Evolutionary conservation across 2,329 filamentous ascomycete genomes (phyloP).

Genomic region (Colletotrichum lindemuthianum): DNA sequence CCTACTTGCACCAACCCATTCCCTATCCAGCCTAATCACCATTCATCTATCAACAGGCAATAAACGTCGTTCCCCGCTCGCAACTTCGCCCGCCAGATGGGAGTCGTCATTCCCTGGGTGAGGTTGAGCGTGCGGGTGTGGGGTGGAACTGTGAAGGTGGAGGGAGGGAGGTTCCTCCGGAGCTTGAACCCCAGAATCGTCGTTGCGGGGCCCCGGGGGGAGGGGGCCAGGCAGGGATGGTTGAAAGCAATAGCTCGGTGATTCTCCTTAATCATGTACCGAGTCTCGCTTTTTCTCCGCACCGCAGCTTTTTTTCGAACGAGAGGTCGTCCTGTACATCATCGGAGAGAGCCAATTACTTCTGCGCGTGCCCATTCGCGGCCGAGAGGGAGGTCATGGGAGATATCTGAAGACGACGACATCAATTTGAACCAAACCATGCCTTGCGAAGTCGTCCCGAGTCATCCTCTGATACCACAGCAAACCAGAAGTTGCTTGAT

Average conservation of each 20-base stretch:
- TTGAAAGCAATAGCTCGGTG: conserved; percentile 7
- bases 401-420: no score
- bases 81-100: no score
- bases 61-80: no score
- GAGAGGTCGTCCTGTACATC: no score
- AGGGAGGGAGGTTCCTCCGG: conserved; percentile 1
- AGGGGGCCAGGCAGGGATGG: conserved; percentile 4
- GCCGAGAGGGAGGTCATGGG: background rate
- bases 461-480: no score
- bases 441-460: no score
- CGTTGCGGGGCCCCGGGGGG: conserved; percentile 15
- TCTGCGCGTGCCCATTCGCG: background rate
- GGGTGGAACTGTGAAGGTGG: background rate
- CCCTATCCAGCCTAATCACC: background rate
- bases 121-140: no score
- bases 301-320: background rate
- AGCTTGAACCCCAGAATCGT: conserved; percentile 23
- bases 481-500: no score
- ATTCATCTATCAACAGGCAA: no score
- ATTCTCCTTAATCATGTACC: conserved; percentile 29
- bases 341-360: no score
- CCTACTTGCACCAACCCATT: background rate
- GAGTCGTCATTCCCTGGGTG: no score
- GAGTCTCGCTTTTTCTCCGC: conserved; percentile 27
- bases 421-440: no score